phyloP scores from a whole-genome alignment of 805 yeast species.

The Ogataea pilisensis region DNA sequence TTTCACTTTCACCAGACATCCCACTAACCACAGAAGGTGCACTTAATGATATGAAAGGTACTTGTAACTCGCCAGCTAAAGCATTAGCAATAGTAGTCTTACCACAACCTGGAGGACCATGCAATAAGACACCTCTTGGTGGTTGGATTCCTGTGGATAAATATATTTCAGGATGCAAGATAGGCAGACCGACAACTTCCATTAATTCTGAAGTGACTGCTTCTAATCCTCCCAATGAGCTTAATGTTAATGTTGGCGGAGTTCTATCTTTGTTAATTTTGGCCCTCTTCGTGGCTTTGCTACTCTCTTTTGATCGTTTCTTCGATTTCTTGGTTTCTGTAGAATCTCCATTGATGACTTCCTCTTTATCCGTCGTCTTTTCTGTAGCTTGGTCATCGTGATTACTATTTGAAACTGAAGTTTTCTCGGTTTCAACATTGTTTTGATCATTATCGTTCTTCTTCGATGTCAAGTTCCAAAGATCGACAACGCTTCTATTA shows the following conservation, averaged over 20 bases:
- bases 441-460: conserved; percentile 9
- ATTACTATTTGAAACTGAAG: conserved; percentile 5
- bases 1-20: conserved; percentile 98
- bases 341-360: background rate
- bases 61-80: conserved; percentile 88
- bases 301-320: conserved; percentile 43
- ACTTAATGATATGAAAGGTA: conserved; percentile 84
- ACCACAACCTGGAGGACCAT: conserved; percentile 99
- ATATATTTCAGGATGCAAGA: conserved; percentile 90
- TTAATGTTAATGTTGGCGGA: conserved; percentile 64
- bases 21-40: conserved; percentile 98
- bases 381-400: conserved; percentile 18
- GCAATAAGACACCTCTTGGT: conserved; percentile 87
- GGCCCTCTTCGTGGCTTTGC: conserved; percentile 22
- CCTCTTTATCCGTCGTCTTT: background rate
- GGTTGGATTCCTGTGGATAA: conserved; percentile 87
- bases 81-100: conserved; percentile 96
- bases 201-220: conserved; percentile 77
- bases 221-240: conserved; percentile 87
- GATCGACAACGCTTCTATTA: conserved; percentile 70
- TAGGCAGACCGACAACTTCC: conserved; percentile 90
- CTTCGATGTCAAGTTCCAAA: conserved; percentile 50
- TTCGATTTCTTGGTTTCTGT: conserved; percentile 29
- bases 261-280: conserved; percentile 52
- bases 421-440: conserved; percentile 16